Percentiles rank a stretch among this genome's conserved stretches.
These are phyloP conservation scores for Copromyces sp. DNA, from an alignment of 495 filamentous ascomycete genomes.

Conservation along the genomic window DNA sequence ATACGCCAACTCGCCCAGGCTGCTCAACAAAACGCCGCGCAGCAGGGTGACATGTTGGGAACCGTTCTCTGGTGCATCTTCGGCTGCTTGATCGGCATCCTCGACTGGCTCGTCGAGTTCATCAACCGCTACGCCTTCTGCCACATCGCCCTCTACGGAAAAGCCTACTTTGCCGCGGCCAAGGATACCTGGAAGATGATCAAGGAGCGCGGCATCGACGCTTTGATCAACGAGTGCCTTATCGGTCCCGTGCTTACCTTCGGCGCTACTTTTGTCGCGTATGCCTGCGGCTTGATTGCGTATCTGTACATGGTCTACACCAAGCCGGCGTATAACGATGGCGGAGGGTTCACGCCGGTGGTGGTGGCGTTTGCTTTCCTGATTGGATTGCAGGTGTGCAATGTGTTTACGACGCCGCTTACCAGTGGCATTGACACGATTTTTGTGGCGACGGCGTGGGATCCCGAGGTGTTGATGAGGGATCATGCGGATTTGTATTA, in stretches of 20 bases:
- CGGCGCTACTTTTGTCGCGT: conserved; percentile 74
- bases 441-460: conserved; percentile 82
- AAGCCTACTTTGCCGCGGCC: conserved; percentile 70
- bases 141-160: conserved; percentile 86
- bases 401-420: conserved; percentile 77
- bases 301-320: conserved; percentile 77
- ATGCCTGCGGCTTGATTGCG: conserved; percentile 67
- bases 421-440: conserved; percentile 67
- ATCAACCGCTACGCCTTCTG: conserved; percentile 80
- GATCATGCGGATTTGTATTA: conserved; percentile 75
- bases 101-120: conserved; percentile 78
- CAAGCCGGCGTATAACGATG: conserved; percentile 62
- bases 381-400: conserved; percentile 76
- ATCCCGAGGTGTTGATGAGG: conserved; percentile 72
- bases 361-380: conserved; percentile 77
- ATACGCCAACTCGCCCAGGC: conserved; percentile 67
- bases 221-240: conserved; percentile 80
- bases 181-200: conserved; percentile 89
- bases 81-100: conserved; percentile 61
- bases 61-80: conserved; percentile 60
- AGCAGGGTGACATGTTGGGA: conserved; percentile 58
- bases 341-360: conserved; percentile 49
- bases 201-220: conserved; percentile 83
- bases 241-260: conserved; percentile 85
- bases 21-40: conserved; percentile 52